A percentile compares a stretch with the other conserved stretches of the same genome.
Conservation (phyloP, 148 eudicot genomes). For the Rhododendron mucronatum region DNA sequence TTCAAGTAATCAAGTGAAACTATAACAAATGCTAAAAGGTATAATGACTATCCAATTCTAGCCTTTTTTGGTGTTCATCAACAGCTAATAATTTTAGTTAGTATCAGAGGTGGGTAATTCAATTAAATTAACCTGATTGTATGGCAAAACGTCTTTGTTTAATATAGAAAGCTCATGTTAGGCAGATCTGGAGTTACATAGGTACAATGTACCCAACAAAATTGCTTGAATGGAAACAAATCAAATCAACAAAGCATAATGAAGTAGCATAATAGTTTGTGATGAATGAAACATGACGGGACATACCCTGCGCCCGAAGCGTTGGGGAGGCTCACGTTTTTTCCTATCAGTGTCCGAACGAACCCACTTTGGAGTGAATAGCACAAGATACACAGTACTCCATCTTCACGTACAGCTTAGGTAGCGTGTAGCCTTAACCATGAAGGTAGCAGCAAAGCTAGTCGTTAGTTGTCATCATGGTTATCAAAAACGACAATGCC, state of each 20-base stretch:
- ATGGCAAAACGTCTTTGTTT: neutral
- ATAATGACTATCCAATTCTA: neutral
- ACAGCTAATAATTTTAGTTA: neutral
- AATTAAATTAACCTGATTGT: neutral
- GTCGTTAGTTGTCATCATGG: neutral
- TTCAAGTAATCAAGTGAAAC: neutral
- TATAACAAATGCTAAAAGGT: neutral
- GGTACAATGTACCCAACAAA: neutral
- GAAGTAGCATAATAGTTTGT: neutral
- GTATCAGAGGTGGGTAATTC: neutral
- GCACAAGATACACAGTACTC: constrained; percentile 79
- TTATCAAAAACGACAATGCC: neutral
- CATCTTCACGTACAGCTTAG: constrained; percentile 72
- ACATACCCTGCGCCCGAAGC: constrained; percentile 61
- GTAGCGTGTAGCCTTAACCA: constrained; percentile 51
- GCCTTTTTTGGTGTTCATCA: neutral
- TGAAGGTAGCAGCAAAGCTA: neutral
- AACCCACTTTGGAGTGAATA: constrained; percentile 79
- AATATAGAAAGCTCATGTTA: neutral
- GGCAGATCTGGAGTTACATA: neutral
- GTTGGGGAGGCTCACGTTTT: constrained; percentile 64
- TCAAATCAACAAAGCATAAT: neutral
- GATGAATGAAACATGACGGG: neutral
- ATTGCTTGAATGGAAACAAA: neutral
- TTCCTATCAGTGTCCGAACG: constrained; percentile 54